Conservation (phyloP, 179 eudicot species). For the Spergularia azorica region DNA sequence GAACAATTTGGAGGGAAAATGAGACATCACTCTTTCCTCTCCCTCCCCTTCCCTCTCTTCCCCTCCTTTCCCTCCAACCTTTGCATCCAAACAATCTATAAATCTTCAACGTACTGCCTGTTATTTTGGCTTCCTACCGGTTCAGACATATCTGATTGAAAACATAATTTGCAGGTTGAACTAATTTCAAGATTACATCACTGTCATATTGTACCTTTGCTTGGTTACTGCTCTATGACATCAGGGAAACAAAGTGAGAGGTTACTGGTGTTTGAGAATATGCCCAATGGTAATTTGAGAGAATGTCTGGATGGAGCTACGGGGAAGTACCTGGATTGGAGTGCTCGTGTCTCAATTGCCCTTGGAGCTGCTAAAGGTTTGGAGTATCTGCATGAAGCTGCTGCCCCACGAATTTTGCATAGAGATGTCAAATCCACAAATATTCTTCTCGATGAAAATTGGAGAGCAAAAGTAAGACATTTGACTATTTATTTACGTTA, state of each 20-base stretch:
- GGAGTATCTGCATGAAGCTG: conserved; percentile 97
- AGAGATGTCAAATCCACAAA: conserved; percentile 96
- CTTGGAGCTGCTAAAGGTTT: conserved; percentile 97
- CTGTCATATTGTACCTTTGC: conserved; percentile 81
- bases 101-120: background rate
- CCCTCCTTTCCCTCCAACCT: too few species aligned
- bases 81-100: too few species aligned
- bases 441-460: conserved; percentile 77
- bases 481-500: background rate
- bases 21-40: too few species aligned
- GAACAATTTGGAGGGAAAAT: too few species aligned
- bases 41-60: too few species aligned
- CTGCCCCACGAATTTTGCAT: conserved; percentile 94
- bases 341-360: conserved; percentile 71
- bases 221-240: conserved; percentile 80
- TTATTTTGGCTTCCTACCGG: background rate
- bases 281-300: conserved; percentile 81
- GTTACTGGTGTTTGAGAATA: conserved; percentile 77
- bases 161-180: conserved; percentile 62
- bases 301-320: conserved; percentile 73
- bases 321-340: conserved; percentile 70
- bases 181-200: conserved; percentile 89
- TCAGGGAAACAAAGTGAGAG: conserved; percentile 71
- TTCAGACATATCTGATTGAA: conserved; percentile 2
- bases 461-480: conserved; percentile 75